Evolutionary conservation across 2,329 filamentous ascomycete species (phyloP).

Genomic region (Exophiala viscosa): DNA sequence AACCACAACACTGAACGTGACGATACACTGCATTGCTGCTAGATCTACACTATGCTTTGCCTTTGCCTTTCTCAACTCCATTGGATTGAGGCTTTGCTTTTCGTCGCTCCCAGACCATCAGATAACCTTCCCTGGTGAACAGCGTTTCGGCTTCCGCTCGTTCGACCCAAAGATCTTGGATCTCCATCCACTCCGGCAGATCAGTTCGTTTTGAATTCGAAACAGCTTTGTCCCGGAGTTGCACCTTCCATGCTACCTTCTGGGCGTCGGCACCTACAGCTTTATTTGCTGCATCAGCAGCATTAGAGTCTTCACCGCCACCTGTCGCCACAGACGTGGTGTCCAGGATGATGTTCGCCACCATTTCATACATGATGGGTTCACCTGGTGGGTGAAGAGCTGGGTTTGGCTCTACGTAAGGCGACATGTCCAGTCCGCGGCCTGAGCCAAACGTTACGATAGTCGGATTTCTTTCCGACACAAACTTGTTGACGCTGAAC

Average conservation of each 20-base stretch:
- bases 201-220: conserved; percentile 40
- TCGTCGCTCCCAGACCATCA: conserved; percentile 93
- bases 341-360: conserved; percentile 75
- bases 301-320: conserved; percentile 38
- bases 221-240: conserved; percentile 68
- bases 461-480: conserved; percentile 91
- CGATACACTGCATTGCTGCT: background rate
- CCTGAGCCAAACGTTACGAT: conserved; percentile 94
- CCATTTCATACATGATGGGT: conserved; percentile 90
- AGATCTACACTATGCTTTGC: conserved; percentile 29
- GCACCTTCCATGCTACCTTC: conserved; percentile 92
- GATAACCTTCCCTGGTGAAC: conserved; percentile 88
- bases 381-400: conserved; percentile 66
- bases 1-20: background rate
- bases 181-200: conserved; percentile 78
- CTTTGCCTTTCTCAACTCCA: conserved; percentile 38
- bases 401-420: conserved; percentile 87
- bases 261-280: conserved; percentile 85
- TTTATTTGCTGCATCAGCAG: conserved; percentile 38
- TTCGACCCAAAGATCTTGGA: conserved; percentile 92
- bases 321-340: conserved; percentile 58
- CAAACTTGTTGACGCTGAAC: conserved; percentile 95
- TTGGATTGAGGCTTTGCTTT: conserved; percentile 46
- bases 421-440: conserved; percentile 76
- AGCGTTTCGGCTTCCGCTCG: conserved; percentile 82